Conservation (phyloP, 768 basidiomycete species). For the Trichaptum fuscoviolaceum region DNA sequence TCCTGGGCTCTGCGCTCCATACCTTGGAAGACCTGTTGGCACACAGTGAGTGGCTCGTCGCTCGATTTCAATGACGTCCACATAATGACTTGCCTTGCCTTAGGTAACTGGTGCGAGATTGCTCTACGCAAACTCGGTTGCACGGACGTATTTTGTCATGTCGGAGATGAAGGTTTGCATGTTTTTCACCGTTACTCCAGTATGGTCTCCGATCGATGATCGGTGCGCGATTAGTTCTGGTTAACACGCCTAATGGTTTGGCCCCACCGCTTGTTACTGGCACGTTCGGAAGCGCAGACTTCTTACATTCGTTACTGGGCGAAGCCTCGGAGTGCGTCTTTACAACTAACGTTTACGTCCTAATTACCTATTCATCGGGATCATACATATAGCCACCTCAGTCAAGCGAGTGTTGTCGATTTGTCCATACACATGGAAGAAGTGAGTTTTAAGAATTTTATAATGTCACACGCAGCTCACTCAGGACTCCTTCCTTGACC, state of each 20-base stretch:
- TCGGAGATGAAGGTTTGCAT: constrained; percentile 51
- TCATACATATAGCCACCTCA: constrained; percentile 38
- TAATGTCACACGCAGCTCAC: neutral
- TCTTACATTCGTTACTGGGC: constrained; percentile 59
- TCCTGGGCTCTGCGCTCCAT: constrained; percentile 64
- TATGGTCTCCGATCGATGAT: neutral
- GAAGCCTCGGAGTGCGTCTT: constrained; percentile 55
- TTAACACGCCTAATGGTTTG: constrained; percentile 49
- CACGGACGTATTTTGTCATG: constrained; percentile 70
- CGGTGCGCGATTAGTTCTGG: constrained; percentile 15
- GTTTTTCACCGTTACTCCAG: constrained; percentile 6
- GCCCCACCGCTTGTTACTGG: constrained; percentile 65
- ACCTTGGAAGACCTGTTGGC: constrained; percentile 73
- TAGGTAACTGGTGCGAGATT: constrained; percentile 73
- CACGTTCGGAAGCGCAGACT: constrained; percentile 64
- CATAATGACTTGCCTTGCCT: neutral
- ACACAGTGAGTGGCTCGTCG: constrained; percentile 29
- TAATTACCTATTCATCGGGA: neutral
- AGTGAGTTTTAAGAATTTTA: constrained; percentile 10
- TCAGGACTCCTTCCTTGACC: neutral
- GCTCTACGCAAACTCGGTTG: constrained; percentile 66
- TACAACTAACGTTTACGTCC: neutral
- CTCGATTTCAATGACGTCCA: neutral
- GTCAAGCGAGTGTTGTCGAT: constrained; percentile 57
- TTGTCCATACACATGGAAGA: constrained; percentile 46